Base-by-base conservation (phyloP, 1,284 basidiomycete genomes). In the Anthracocystis panici-leucophaei region DNA sequence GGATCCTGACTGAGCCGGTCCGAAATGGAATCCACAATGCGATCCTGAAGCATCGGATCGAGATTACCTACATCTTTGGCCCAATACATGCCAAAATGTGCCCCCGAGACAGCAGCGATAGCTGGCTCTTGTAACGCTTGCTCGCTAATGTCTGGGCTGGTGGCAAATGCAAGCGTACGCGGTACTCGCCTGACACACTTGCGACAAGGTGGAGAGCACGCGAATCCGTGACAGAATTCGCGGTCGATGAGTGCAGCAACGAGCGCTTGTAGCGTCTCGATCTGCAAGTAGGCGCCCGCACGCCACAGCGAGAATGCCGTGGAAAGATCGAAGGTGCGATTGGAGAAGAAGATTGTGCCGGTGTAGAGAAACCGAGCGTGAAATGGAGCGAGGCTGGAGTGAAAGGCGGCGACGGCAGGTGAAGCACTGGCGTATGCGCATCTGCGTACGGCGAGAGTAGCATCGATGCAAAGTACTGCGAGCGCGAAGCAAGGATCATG, bases 361-460 rank as follows among this genome's bases (percentile, higher is more conserved):
- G 94, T 94, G 83, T 98, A 98, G 57, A 95, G 89, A 86, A 92
- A 95, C 95, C 95, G 29, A 99, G 90, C 27, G 94, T 93, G 83
- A 98, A 98, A 85, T 97, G 94, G 3, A 97, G 88, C 0, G 94
- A 93, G 0, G 95, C 93, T 0, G 95, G 93, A 0, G 96, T 97
- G 86, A 98, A 98, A 0, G 95, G 95, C 0, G 95, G 95, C 29
- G 71, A 66, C 2, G 81, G 81, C 8, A 83, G 57, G n/a, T 57
- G 61, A 29, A 83, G 21, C 6, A 70, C 64, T 5, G 72, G 57
- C 14, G 76, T 44, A 25, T 25, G 50, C 0, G 78, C 46, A 41
- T 82, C 81, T 2, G 81, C 56, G 0, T 92, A 93, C 1, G 93
- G 93, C 3, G 84, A 85, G 33, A 92, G 84, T 16, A 95, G 88